Percentiles rank a stretch among this genome's conserved stretches.
phyloP scores from a whole-genome alignment of 2,329 filamentous ascomycete genomes.

The Malbranchea zuffiana region DNA sequence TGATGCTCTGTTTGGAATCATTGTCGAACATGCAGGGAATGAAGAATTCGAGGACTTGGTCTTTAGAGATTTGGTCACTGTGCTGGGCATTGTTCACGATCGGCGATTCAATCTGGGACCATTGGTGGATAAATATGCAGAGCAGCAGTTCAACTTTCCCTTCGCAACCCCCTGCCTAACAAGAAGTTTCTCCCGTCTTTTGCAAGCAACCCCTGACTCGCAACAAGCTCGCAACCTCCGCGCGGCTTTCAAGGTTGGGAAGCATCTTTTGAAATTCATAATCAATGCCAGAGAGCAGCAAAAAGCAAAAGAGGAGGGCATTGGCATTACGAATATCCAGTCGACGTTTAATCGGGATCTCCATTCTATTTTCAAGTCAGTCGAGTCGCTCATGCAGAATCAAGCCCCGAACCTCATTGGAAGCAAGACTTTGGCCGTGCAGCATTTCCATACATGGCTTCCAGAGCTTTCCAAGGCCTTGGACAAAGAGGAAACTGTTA shows the following conservation, averaged over 20 bases:
- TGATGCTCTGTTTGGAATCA: slow-evolving; percentile 78
- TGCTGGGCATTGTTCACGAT: slow-evolving; percentile 88
- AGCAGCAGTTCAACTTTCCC: slow-evolving; percentile 81
- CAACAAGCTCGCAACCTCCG: slow-evolving; percentile 75
- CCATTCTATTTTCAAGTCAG: slow-evolving; percentile 74
- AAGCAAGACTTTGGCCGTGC: slow-evolving; percentile 86
- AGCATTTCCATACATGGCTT: slow-evolving; percentile 96
- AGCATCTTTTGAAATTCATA: slow-evolving; percentile 89
- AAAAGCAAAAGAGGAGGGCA: slow-evolving; percentile 74
- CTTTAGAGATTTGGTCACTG: slow-evolving; percentile 79
- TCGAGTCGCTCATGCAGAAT: slow-evolving; percentile 84
- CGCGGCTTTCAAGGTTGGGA: slow-evolving; percentile 87
- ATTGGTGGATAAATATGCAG: slow-evolving; percentile 82
- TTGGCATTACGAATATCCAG: slow-evolving; percentile 63
- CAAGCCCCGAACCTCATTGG: slow-evolving; percentile 75
- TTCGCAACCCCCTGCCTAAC: slow-evolving; percentile 83
- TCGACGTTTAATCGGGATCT: slow-evolving; percentile 74
- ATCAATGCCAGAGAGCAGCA: slow-evolving; percentile 79
- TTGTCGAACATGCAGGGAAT: slow-evolving; percentile 82
- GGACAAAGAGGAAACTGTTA: slow-evolving; percentile 71
- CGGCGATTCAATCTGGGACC: slow-evolving; percentile 84
- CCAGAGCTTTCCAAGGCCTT: slow-evolving; percentile 73
- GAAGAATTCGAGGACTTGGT: slow-evolving; percentile 88
- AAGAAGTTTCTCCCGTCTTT: slow-evolving; percentile 70
- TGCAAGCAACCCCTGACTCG: slow-evolving; percentile 71